Evolutionary conservation across 2,329 filamentous ascomycete genomes (phyloP).

Genomic region (Diaporthe velutina): DNA sequence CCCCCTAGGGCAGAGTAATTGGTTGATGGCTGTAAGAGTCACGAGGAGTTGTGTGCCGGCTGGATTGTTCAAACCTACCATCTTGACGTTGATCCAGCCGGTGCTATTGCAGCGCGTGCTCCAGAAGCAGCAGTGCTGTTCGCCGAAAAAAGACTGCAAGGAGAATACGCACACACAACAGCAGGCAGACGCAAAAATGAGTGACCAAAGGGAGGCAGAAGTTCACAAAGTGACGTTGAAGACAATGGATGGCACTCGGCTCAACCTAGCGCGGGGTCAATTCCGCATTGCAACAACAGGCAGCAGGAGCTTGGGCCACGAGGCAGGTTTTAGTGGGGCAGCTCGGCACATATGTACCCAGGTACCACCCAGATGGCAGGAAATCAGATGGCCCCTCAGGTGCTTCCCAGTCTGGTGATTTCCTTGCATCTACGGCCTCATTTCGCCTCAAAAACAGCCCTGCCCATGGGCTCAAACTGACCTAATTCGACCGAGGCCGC

Average conservation of each 20-base stretch:
- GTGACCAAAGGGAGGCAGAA: background rate
- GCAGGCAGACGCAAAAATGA: background rate
- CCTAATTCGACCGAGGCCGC: background rate
- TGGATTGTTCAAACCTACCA: conserved; percentile 37
- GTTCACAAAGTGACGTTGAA: conserved; percentile 11
- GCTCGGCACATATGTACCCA: conserved; percentile 5
- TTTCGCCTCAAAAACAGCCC: background rate
- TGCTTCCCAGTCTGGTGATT: background rate
- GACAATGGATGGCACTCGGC: background rate
- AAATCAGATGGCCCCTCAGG: conserved; percentile 4
- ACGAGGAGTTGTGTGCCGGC: background rate
- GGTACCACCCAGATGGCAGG: background rate
- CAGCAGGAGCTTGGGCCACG: conserved; percentile 41
- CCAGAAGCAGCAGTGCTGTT: background rate
- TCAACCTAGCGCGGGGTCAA: conserved; percentile 19
- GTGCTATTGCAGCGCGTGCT: background rate
- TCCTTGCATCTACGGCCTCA: background rate
- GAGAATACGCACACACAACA: background rate
- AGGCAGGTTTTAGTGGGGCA: background rate
- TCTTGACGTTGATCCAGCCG: conserved; percentile 33
- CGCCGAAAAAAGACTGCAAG: background rate
- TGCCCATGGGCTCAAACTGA: background rate
- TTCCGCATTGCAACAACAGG: background rate
- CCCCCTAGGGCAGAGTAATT: too few relatives aligned
- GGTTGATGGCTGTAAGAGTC: background rate